phyloP scores from a whole-genome alignment of 1,284 basidiomycete species.

The Apiotrichum sp. region DNA sequence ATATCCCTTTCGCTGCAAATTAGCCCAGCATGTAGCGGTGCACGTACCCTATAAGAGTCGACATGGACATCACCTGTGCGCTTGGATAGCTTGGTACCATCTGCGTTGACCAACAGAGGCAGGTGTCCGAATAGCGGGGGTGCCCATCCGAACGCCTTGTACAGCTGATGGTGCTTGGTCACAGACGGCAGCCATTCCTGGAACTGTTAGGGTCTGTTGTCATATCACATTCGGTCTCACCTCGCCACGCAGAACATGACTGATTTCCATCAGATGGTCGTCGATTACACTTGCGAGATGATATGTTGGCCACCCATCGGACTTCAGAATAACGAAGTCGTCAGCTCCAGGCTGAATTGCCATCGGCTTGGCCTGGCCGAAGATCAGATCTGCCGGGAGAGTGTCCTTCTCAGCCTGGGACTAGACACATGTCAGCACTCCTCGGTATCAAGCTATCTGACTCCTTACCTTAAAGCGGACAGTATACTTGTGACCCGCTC shows the following conservation, averaged over 20 bases:
- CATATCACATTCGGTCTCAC: conserved; percentile 46
- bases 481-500: conserved; percentile 68
- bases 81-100: conserved; percentile 93
- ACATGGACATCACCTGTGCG: conserved; percentile 84
- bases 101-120: conserved; percentile 80
- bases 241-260: conserved; percentile 92
- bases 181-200: conserved; percentile 92
- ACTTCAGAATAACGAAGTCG: conserved; percentile 88
- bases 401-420: conserved; percentile 15
- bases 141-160: conserved; percentile 64
- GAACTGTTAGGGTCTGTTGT: neutral
- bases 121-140: conserved; percentile 85
- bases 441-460: neutral
- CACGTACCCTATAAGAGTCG: conserved; percentile 69
- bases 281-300: conserved; percentile 95
- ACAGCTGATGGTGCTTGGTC: conserved; percentile 87
- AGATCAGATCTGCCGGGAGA: conserved; percentile 27
- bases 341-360: conserved; percentile 48
- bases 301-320: conserved; percentile 90
- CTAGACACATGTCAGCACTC: conserved; percentile 8
- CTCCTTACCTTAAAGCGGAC: conserved; percentile 75
- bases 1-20: conserved; percentile 59
- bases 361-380: conserved; percentile 27
- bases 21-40: neutral
- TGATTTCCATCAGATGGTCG: conserved; percentile 91